Evolutionary conservation across 2,329 filamentous ascomycete species (phyloP), one percentile per base, ranked within the genome.

Genomic region (Talaromyces sp.): DNA sequence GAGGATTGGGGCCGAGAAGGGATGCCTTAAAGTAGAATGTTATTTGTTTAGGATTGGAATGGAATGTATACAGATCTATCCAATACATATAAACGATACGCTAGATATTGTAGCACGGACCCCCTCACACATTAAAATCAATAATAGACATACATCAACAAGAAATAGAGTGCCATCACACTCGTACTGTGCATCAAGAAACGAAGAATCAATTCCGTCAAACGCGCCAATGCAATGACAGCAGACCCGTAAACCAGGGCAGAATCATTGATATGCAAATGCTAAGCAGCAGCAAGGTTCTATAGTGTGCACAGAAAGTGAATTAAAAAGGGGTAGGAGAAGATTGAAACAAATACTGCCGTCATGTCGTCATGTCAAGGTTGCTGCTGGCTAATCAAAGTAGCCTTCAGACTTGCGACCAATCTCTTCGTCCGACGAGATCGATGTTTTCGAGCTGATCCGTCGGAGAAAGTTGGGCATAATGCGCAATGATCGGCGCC

Each of bases 391-490:
- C 38, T 74, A 70, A 66, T 77, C 74, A 59, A 74, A 77, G n/a
- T 72, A 73, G 50, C 70, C 72, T 60, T 76, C 74, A 32, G 67
- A 68, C 21, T 66, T 61, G 17, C 64, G 65, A 27, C 67, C 68
- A 4, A 62, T 54, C 65, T 77, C 75, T 64, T 77, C 75, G 60
- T 77, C 75, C 54, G 62, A 62, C 58, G 75, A 72, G 62, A 75
- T 77, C 60, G 74, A 74, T 58, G 75, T 72, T 62, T 75, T 76
- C 61, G 74, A 72, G 57, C 73, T 74, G 50, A 75, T 73, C 19
- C 69, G 68, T 9, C 74, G 74, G 27, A 75, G 67, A 21, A 77
- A 65, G 0, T 69, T 70, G 9, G 74, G 74, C 61, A 76, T 66
- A 31, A 69, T 65, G 21, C 66, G 62, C 26, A 73, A 70, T n/a